phyloP scores from a whole-genome alignment of 352 stramenopile genomes.

The Phytophthora pseudosyringae region DNA sequence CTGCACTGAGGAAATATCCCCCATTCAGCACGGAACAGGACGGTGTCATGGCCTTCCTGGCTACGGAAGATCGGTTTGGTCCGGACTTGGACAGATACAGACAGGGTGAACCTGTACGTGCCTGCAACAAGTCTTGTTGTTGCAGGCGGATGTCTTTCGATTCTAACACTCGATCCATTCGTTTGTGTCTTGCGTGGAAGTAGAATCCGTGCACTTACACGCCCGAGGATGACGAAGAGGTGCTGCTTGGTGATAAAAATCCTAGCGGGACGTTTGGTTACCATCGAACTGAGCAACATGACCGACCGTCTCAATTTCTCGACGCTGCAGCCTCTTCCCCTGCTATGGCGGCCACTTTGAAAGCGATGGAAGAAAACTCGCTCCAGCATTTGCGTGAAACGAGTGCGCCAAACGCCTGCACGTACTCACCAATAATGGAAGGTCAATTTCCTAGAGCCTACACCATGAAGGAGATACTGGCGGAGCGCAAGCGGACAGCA shows the following conservation, averaged over 20 bases:
- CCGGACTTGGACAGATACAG: conserved; percentile 46
- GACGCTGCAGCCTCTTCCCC: conserved; percentile 13
- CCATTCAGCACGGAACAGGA: neutral
- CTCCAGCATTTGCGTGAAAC: conserved; percentile 19
- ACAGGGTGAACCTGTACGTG: conserved; percentile 49
- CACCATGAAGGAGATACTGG: conserved; percentile 48
- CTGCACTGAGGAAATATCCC: neutral
- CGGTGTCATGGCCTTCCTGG: conserved; percentile 58
- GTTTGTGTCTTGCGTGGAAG: neutral
- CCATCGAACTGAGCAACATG: conserved; percentile 21
- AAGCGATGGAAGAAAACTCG: conserved; percentile 30
- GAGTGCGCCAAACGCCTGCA: conserved; percentile 14
- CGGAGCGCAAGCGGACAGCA: conserved; percentile 21
- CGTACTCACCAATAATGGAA: conserved; percentile 46
- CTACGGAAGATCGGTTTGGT: conserved; percentile 52
- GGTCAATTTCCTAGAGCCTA: conserved; percentile 56
- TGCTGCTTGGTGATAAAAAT: neutral
- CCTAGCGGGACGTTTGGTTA: conserved; percentile 46
- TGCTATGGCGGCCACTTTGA: conserved; percentile 25
- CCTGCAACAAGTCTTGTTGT: neutral
- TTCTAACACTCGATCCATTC: neutral
- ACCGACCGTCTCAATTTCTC: conserved; percentile 17
- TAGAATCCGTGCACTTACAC: conserved; percentile 64
- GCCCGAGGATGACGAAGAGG: neutral
- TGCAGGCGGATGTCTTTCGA: neutral